Percentiles rank a stretch among this genome's conserved stretches.
Evolutionary conservation across 192 early-diverging fungal genomes (phyloP).

Genomic region (Chytriomyces hyalinus): DNA sequence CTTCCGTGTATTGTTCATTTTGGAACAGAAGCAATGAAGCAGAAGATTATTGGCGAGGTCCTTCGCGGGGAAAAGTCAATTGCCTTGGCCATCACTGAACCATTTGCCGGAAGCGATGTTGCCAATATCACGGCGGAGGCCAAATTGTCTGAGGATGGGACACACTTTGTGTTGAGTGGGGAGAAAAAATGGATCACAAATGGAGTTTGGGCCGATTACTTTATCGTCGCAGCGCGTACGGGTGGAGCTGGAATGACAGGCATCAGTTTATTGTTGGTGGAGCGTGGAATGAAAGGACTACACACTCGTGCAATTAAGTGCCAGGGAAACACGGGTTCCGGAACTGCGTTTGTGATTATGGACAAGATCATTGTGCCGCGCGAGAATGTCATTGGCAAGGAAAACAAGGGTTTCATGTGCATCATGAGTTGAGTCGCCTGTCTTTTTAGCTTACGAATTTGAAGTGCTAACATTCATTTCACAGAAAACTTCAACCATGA

Average conservation of each 20-base stretch:
- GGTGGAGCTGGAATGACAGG: conserved; percentile 74
- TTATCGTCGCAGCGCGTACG: conserved; percentile 76
- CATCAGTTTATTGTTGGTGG: conserved; percentile 72
- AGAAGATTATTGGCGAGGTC: conserved; percentile 60
- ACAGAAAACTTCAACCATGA: conserved; percentile 39
- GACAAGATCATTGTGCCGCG: conserved; percentile 79
- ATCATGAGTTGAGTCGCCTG: conserved; percentile 54
- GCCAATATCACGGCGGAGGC: conserved; percentile 68
- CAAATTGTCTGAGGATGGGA: conserved; percentile 57
- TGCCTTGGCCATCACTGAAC: conserved; percentile 77
- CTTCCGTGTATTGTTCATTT: conserved; percentile 74
- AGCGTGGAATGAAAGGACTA: conserved; percentile 64
- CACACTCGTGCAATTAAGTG: conserved; percentile 75
- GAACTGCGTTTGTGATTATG: conserved; percentile 70
- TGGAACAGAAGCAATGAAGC: conserved; percentile 64
- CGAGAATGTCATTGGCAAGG: conserved; percentile 76
- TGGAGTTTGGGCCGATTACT: conserved; percentile 78
- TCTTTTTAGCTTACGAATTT: conserved; percentile 19
- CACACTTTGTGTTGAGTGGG: conserved; percentile 71
- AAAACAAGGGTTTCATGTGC: conserved; percentile 76
- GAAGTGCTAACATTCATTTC: conserved; percentile 4
- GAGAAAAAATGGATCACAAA: conserved; percentile 71
- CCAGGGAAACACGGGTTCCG: conserved; percentile 75
- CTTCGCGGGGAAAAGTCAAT: conserved; percentile 73
- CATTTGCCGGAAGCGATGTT: conserved; percentile 64